Evolutionary conservation across 1,284 basidiomycete species (phyloP).

Genomic region (Coriolopsis trogii): DNA sequence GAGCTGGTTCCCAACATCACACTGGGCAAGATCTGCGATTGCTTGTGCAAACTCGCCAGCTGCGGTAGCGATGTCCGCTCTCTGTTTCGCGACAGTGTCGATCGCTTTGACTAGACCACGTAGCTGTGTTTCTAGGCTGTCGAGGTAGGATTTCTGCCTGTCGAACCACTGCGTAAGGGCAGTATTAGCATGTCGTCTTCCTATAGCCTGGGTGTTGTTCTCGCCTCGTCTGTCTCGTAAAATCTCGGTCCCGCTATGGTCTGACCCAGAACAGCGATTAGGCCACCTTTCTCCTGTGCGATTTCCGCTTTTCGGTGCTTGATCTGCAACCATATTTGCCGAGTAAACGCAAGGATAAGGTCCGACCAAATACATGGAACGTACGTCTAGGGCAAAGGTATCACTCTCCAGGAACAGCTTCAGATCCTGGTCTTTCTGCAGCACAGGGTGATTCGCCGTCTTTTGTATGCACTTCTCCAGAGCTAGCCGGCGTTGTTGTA

Average conservation of each 20-base stretch:
- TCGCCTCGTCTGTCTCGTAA: constrained; percentile 89
- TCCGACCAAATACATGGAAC: too few species aligned
- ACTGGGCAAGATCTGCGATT: constrained; percentile 66
- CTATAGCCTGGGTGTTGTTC: too few species aligned
- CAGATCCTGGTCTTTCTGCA: constrained; percentile 84
- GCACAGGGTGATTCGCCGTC: constrained; percentile 85
- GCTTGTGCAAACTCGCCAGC: constrained; percentile 76
- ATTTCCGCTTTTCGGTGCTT: constrained; percentile 84
- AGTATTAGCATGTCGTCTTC: neutral
- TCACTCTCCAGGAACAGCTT: constrained; percentile 89
- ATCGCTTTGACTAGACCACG: constrained; percentile 86
- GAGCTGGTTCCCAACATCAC: constrained; percentile 77
- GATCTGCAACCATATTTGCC: constrained; percentile 54
- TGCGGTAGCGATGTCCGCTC: constrained; percentile 73
- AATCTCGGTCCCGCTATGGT: constrained; percentile 83
- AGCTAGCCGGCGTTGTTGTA: constrained; percentile 80
- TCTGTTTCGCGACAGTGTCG: constrained; percentile 79
- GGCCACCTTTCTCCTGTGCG: constrained; percentile 73
- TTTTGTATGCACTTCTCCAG: constrained; percentile 91
- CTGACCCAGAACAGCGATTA: constrained; percentile 81
- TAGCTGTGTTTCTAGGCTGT: constrained; percentile 88
- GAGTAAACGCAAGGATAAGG: neutral
- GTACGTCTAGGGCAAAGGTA: constrained; percentile 79
- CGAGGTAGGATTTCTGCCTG: constrained; percentile 82
- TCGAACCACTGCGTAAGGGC: constrained; percentile 81